phyloP scores from a whole-genome alignment of 768 basidiomycete species.

The button mushroom (Agaricus bisporus) region DNA sequence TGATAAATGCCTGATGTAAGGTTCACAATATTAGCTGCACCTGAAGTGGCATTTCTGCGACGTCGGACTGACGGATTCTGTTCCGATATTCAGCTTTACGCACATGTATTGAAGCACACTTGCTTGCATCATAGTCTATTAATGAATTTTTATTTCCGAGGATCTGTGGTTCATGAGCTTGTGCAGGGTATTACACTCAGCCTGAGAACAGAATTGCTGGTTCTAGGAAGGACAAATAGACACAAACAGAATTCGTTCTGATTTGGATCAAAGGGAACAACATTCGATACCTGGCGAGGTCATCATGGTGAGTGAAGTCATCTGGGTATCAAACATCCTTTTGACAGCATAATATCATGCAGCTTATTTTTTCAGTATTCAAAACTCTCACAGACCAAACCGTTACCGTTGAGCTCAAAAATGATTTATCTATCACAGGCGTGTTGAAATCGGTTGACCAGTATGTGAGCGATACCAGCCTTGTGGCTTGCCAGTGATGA shows the following conservation, averaged over 20 bases:
- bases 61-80: background rate
- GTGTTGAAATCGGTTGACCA: constrained; percentile 97
- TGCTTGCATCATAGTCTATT: constrained; percentile 2
- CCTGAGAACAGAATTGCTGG: background rate
- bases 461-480: constrained; percentile 40
- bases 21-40: background rate
- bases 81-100: background rate
- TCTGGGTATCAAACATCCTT: background rate
- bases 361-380: constrained; percentile 98
- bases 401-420: constrained; percentile 97
- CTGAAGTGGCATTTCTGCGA: background rate
- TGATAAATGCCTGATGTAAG: background rate
- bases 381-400: constrained; percentile 97
- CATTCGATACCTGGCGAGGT: background rate
- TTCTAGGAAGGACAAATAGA: background rate
- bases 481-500: background rate
- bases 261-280: background rate
- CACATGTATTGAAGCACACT: background rate
- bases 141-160: constrained; percentile 1
- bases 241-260: background rate
- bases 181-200: background rate
- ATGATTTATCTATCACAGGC: constrained; percentile 95
- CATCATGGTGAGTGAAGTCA: constrained; percentile 2
- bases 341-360: background rate
- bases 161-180: background rate